Percentiles rank a stretch among this genome's conserved stretches.
These are phyloP conservation scores for Pythium aristosporum DNA, from an alignment of 352 stramenopile species.

Conservation along the genomic window DNA sequence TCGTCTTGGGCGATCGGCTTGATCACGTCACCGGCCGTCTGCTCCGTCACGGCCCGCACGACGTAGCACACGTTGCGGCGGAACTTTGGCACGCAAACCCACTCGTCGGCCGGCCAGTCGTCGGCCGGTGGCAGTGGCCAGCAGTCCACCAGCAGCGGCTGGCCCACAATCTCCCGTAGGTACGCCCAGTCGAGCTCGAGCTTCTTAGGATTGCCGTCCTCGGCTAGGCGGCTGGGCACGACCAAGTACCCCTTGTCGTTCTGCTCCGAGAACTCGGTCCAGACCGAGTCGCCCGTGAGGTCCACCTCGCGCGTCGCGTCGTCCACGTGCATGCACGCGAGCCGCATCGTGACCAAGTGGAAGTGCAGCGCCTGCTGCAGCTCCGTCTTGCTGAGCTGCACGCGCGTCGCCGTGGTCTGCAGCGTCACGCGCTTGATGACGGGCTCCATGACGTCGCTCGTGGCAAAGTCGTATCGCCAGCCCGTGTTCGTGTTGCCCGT, in stretches of 20 bases:
- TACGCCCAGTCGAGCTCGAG: conserved; percentile 63
- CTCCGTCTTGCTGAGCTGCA: conserved; percentile 53
- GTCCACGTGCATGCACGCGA: conserved; percentile 74
- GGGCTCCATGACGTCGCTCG: conserved; percentile 68
- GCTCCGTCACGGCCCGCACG: conserved; percentile 39
- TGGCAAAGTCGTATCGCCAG: conserved; percentile 84
- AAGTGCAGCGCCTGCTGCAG: conserved; percentile 68
- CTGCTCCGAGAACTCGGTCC: conserved; percentile 82
- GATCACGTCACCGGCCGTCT: conserved; percentile 27
- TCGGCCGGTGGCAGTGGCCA: conserved; percentile 52
- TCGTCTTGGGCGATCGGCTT: conserved; percentile 39
- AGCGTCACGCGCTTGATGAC: conserved; percentile 62
- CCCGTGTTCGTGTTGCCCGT: conserved; percentile 77
- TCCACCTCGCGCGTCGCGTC: conserved; percentile 71
- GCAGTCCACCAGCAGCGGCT: conserved; percentile 61
- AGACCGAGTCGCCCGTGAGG: conserved; percentile 54
- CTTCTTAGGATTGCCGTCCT: not conserved
- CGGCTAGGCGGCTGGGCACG: conserved; percentile 34
- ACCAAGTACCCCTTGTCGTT: conserved; percentile 90
- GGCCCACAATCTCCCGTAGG: conserved; percentile 54
- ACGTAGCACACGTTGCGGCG: conserved; percentile 76
- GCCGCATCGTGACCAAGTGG: conserved; percentile 76
- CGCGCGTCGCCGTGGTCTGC: conserved; percentile 39
- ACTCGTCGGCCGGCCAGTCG: conserved; percentile 40
- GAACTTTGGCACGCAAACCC: conserved; percentile 70